These are phyloP conservation scores for Acidomyces sp. DNA, from an alignment of 495 filamentous ascomycete species.

Conservation along the genomic window DNA sequence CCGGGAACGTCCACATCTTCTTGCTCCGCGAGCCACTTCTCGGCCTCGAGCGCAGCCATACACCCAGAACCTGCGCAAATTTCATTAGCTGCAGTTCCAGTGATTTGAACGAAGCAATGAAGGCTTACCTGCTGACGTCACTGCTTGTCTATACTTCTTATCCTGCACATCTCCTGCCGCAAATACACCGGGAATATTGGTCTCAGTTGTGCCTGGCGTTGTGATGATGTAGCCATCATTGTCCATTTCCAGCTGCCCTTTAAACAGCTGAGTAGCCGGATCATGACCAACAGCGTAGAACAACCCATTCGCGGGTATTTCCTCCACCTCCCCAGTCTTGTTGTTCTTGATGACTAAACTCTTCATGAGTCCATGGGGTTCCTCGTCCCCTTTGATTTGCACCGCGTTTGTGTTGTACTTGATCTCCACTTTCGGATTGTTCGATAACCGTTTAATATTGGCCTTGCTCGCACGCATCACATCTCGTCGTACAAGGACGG, in stretches of 20 bases:
- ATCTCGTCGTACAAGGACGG: slow-evolving; percentile 79
- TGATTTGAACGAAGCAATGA: neutral
- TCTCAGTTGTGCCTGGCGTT: slow-evolving; percentile 74
- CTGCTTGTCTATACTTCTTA: slow-evolving; percentile 93
- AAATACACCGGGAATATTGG: slow-evolving; percentile 84
- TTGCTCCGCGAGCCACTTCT: slow-evolving; percentile 73
- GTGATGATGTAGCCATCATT: slow-evolving; percentile 82
- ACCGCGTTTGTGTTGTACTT: slow-evolving; percentile 67
- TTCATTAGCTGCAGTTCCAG: neutral
- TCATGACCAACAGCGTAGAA: slow-evolving; percentile 98
- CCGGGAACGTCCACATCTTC: slow-evolving; percentile 38
- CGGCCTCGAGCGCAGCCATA: slow-evolving; percentile 85
- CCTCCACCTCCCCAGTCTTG: slow-evolving; percentile 62
- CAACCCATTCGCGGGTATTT: slow-evolving; percentile 75
- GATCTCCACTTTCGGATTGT: slow-evolving; percentile 79
- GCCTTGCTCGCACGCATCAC: slow-evolving; percentile 74
- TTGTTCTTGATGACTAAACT: slow-evolving; percentile 67
- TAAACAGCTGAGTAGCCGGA: slow-evolving; percentile 75
- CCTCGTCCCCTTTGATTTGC: slow-evolving; percentile 72
- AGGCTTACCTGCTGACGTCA: slow-evolving; percentile 85
- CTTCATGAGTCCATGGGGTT: slow-evolving; percentile 65
- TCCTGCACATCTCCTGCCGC: slow-evolving; percentile 97
- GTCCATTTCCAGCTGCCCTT: slow-evolving; percentile 76
- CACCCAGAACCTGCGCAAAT: slow-evolving; percentile 64
- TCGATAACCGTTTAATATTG: slow-evolving; percentile 75